A percentile compares a stretch with the other conserved stretches of the same genome.
phyloP scores from a whole-genome alignment of 495 filamentous ascomycete genomes.

The Niebla homalea region DNA sequence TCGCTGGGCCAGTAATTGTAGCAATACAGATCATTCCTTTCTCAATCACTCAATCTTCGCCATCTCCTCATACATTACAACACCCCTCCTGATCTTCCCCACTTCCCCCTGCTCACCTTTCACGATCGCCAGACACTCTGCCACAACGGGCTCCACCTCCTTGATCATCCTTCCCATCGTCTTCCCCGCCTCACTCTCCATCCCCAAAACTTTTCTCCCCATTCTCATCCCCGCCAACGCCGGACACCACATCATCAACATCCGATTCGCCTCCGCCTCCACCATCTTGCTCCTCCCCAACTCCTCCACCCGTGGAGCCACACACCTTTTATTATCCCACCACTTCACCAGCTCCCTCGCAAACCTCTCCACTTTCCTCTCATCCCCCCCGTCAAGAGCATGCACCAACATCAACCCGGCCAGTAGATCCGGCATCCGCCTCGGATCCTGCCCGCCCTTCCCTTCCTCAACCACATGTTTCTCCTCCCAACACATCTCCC shows the following conservation, averaged over 20 bases:
- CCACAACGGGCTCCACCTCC: conserved; percentile 10
- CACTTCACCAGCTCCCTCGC: conserved; percentile 5
- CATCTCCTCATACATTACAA: conserved; percentile 12
- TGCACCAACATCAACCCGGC: conserved; percentile 12
- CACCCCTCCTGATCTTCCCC: conserved; percentile 4
- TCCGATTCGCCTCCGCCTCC: conserved; percentile 11
- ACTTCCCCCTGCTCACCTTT: not conserved
- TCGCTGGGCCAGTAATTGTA: no score
- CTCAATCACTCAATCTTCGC: not conserved
- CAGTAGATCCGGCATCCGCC: conserved; percentile 8
- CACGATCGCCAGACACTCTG: conserved; percentile 2
- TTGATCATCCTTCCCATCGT: conserved; percentile 4
- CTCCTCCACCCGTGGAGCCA: not conserved
- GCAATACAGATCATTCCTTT: not conserved
- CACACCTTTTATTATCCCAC: conserved; percentile 5
- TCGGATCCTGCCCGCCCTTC: conserved; percentile 5
- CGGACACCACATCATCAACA: conserved; percentile 9
- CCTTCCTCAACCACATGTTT: conserved; percentile 2
- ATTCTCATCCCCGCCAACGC: conserved; percentile 14
- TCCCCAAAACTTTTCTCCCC: conserved; percentile 8
- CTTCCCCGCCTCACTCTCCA: conserved; percentile 1
- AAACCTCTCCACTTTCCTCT: conserved; percentile 7
- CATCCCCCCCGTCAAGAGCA: conserved; percentile 6
- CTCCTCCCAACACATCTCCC: conserved; percentile 11
- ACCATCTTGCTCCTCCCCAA: conserved; percentile 1